Conservation (phyloP, 768 basidiomycete genomes). For the Lyophyllum semitale region DNA sequence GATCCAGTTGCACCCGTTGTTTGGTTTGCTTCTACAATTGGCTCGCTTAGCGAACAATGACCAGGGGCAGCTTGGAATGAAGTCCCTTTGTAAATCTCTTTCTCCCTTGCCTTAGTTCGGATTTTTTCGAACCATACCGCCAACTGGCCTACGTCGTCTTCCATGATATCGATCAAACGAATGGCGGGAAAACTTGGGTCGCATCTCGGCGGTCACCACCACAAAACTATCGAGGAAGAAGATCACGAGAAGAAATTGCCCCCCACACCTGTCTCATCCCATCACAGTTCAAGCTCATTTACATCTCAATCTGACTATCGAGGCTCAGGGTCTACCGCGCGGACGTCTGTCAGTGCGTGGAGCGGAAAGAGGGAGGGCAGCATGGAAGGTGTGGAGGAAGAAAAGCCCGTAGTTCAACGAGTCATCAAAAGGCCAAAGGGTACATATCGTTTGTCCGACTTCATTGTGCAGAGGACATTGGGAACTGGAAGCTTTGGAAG, state of each 20-base stretch:
- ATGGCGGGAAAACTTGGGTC: slow-evolving; percentile 52
- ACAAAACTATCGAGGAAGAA: slow-evolving; percentile 23
- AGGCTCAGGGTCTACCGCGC: slow-evolving; percentile 68
- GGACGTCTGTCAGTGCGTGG: slow-evolving; percentile 60
- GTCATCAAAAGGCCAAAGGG: slow-evolving; percentile 56
- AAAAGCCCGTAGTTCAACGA: slow-evolving; percentile 19
- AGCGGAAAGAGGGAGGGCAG: slow-evolving; percentile 40
- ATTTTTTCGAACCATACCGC: slow-evolving; percentile 5
- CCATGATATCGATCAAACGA: slow-evolving; percentile 41
- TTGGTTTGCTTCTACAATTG: slow-evolving; percentile 8
- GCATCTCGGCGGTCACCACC: slow-evolving; percentile 34
- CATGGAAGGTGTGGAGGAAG: slow-evolving; percentile 34
- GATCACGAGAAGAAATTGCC: slow-evolving; percentile 22
- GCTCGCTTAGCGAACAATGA: slow-evolving; percentile 29
- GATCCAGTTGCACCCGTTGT: slow-evolving; percentile 16
- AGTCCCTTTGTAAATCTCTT: slow-evolving; percentile 15
- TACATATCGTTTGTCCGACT: slow-evolving; percentile 73
- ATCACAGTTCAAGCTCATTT: slow-evolving; percentile 29
- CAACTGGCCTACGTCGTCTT: slow-evolving; percentile 3
- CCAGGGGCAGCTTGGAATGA: slow-evolving; percentile 14
- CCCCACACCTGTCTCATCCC: slow-evolving; percentile 31
- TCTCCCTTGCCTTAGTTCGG: slow-evolving; percentile 11
- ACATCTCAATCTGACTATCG: slow-evolving; percentile 52
- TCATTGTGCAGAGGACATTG: slow-evolving; percentile 78
- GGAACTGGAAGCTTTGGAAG: slow-evolving; percentile 98